Conservation (phyloP, 108 stramenopile species). For the Fistulifera pelliculosa region DNA sequence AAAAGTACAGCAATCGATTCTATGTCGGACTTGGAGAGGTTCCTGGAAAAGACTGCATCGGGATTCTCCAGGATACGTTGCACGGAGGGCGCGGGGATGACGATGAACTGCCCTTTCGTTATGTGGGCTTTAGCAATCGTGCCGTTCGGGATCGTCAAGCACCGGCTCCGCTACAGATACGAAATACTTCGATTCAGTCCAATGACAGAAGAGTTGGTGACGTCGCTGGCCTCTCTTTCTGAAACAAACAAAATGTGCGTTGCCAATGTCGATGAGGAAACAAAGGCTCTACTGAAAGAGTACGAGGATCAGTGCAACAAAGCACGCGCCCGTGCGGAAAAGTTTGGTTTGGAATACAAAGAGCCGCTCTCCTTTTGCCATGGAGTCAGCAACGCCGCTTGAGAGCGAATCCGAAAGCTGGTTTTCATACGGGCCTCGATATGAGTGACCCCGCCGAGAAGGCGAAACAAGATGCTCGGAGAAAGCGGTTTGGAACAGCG, state of each 20-base stretch:
- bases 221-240: background rate
- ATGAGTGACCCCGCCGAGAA: conserved; percentile 46
- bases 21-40: conserved; percentile 39
- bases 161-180: conserved; percentile 21
- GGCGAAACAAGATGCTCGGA: conserved; percentile 56
- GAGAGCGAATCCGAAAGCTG: conserved; percentile 42
- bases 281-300: conserved; percentile 43
- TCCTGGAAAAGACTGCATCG: conserved; percentile 45
- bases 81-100: background rate
- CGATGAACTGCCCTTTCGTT: conserved; percentile 9
- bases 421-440: conserved; percentile 77
- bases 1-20: conserved; percentile 5
- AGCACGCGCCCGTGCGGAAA: conserved; percentile 53
- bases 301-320: conserved; percentile 65
- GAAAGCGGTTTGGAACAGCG: conserved; percentile 44
- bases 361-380: conserved; percentile 54
- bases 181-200: conserved; percentile 36
- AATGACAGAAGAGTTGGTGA: conserved; percentile 11
- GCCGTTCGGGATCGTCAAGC: conserved; percentile 32
- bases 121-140: conserved; percentile 57
- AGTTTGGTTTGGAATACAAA: conserved; percentile 70
- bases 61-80: conserved; percentile 34
- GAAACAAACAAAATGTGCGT: background rate
- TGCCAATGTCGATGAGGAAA: conserved; percentile 13
- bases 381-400: conserved; percentile 62